phyloP scores from a whole-genome alignment of 805 yeast species.

The Naumovozyma dairenensis region DNA sequence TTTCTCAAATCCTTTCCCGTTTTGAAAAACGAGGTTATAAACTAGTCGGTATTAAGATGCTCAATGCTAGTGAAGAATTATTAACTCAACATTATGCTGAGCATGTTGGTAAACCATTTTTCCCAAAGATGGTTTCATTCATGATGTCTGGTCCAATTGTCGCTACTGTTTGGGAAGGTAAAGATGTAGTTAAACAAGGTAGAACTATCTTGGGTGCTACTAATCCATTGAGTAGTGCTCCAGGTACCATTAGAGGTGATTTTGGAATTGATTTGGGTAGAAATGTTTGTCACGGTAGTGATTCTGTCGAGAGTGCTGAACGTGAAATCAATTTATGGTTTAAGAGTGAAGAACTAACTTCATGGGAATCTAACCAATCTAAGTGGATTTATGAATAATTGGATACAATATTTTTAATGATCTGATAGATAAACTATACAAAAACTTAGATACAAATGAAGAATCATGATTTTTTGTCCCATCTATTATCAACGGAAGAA shows the following conservation, averaged over 20 bases:
- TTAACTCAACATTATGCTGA: conserved; percentile 93
- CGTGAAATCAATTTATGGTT: conserved; percentile 97
- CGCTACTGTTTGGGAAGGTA: conserved; percentile 99
- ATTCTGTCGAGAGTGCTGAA: conserved; percentile 95
- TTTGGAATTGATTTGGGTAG: conserved; percentile 98
- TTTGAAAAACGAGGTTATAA: conserved; percentile 97
- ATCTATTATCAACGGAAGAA: too few relatives aligned
- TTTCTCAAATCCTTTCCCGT: conserved; percentile 81
- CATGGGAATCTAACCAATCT: conserved; percentile 77
- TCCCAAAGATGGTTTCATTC: conserved; percentile 92
- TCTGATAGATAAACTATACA: too few relatives aligned
- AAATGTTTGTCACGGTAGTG: conserved; percentile 99
- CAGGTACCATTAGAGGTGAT: conserved; percentile 99
- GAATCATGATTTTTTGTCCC: too few relatives aligned
- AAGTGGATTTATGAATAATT: conserved; percentile 90
- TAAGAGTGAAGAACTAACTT: conserved; percentile 91
- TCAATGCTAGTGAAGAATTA: conserved; percentile 75
- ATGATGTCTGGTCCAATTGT: conserved; percentile 98
- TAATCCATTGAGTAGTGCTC: conserved; percentile 93
- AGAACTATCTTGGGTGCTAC: conserved; percentile 97
- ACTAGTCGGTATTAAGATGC: conserved; percentile 89
- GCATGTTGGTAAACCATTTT: conserved; percentile 92
- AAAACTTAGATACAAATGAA: too few relatives aligned
- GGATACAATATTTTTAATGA: too few relatives aligned
- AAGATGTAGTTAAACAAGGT: conserved; percentile 98